Evolutionary conservation across 2,329 filamentous ascomycete species (phyloP).

Genomic region (Colletotrichum lupini): DNA sequence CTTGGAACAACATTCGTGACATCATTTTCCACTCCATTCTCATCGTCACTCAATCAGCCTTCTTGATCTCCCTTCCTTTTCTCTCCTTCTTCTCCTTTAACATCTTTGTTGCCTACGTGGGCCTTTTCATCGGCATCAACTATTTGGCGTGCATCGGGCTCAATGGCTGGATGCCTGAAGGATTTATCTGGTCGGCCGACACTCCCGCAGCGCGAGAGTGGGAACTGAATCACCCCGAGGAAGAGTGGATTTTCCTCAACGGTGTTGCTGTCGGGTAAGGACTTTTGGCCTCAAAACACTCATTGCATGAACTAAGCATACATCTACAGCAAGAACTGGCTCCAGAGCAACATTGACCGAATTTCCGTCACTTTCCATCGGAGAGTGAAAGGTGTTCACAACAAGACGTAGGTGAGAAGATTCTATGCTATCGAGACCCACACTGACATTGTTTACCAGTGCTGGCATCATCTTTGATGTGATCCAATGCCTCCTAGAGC

Average conservation of each 20-base stretch:
- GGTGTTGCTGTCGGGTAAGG: slow-evolving; percentile 73
- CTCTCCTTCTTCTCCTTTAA: slow-evolving; percentile 58
- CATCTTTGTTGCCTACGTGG: slow-evolving; percentile 51
- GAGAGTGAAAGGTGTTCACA: slow-evolving; percentile 79
- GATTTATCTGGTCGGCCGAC: slow-evolving; percentile 57
- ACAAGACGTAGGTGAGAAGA: slow-evolving; percentile 62
- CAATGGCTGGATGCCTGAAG: slow-evolving; percentile 59
- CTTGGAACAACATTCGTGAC: slow-evolving; percentile 10
- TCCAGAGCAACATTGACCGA: slow-evolving; percentile 77
- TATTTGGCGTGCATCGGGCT: slow-evolving; percentile 58
- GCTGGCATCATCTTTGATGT: slow-evolving; percentile 80
- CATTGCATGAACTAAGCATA: not conserved
- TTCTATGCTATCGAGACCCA: fast-evolving
- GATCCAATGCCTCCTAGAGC: slow-evolving; percentile 80
- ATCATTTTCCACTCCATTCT: slow-evolving; percentile 9
- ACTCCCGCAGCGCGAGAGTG: slow-evolving; percentile 43
- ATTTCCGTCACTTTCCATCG: slow-evolving; percentile 79
- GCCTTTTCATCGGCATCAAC: slow-evolving; percentile 61
- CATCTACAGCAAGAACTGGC: slow-evolving; percentile 66
- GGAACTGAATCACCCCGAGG: slow-evolving; percentile 58
- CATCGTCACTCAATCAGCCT: slow-evolving; percentile 60
- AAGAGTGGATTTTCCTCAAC: slow-evolving; percentile 84
- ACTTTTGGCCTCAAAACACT: fast-evolving
- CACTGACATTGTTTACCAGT: not conserved
- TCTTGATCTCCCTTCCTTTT: slow-evolving; percentile 68